Evolutionary conservation across 2,329 filamentous ascomycete species (phyloP).

Genomic region (Calonectria pseudoreteaudii): DNA sequence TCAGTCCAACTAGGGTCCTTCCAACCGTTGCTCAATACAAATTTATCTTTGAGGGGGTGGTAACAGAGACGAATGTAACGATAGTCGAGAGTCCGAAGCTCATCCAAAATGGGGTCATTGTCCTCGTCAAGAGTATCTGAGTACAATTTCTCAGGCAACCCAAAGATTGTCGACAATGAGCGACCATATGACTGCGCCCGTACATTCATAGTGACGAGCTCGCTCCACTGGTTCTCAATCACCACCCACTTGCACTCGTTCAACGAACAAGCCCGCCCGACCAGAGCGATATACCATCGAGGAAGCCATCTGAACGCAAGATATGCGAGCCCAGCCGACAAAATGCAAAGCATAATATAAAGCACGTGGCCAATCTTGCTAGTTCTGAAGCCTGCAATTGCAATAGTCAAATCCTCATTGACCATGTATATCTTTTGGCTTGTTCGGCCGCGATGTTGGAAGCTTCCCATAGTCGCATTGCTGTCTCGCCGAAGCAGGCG

Average conservation of each 20-base stretch:
- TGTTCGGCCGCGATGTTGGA: conserved; percentile 70
- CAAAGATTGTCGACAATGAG: conserved; percentile 74
- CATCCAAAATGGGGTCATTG: conserved; percentile 78
- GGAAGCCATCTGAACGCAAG: conserved; percentile 92
- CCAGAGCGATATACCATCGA: conserved; percentile 82
- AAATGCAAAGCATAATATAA: conserved; percentile 78
- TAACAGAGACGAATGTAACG: conserved; percentile 95
- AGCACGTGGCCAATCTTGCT: conserved; percentile 74
- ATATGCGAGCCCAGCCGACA: conserved; percentile 83
- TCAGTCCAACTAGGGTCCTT: conserved; percentile 92
- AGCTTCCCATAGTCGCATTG: conserved; percentile 74
- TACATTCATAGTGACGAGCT: conserved; percentile 83
- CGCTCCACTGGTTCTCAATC: conserved; percentile 97
- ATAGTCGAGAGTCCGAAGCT: conserved; percentile 86
- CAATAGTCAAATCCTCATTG: conserved; percentile 94
- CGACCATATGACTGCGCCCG: conserved; percentile 65
- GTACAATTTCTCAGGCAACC: conserved; percentile 70
- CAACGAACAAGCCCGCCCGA: conserved; percentile 77
- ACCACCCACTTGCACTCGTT: conserved; percentile 90
- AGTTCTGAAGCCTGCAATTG: conserved; percentile 90
- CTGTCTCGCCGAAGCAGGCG: conserved; percentile 81
- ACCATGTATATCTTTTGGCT: conserved; percentile 94
- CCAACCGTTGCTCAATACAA: conserved; percentile 88
- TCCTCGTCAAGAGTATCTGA: conserved; percentile 68
- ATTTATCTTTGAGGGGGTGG: conserved; percentile 89